Evolutionary conservation across 768 basidiomycete genomes (phyloP), one percentile per base, ranked within the genome.

Genomic region (Fomitopsis serialis): DNA sequence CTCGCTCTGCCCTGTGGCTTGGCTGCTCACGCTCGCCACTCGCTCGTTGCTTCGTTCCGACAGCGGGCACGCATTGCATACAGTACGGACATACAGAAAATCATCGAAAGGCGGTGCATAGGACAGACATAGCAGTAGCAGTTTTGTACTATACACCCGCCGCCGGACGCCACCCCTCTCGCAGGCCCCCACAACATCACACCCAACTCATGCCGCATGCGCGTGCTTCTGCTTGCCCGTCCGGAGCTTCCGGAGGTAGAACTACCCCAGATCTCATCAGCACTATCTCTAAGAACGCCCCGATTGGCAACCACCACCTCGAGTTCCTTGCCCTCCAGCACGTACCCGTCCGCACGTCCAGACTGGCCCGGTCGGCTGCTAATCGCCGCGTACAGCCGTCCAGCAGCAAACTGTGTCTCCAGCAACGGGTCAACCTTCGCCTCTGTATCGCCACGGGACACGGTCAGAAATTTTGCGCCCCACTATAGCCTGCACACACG

Each of bases 281-380:
- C 29, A 52, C 27, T 44, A 34, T 34, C 25, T 6, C 52, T 45
- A 29, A 34, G 40, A 15, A 4, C 6, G 19, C 23, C 48, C 27
- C 29, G 8, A 21, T 48, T 37, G 44, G 10, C 8, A 32, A 32
- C 11, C 29, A 43, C 48, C 59, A 96, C 93, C 82, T 98, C 95
- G 52, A 98, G 85, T 72, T 99, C 97, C 76, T 92, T 94, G 67
- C 97, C 97, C 79, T 99, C 97, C 50, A 99, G 84, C 58, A 99
- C 78, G 75, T 98, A 98, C 49, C 97, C 97, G 71, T 99, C 97
- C 53, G 89, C 85, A 61, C 97, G 93, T 25, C 97, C 97, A 52
- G 85, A 89, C 73, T 99, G 97, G 37, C 97, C 97, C 53, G 97
- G 97, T 71, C 97, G 86, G 71, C 92, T 95, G 55, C 93, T 85